phyloP scores from a whole-genome alignment of 768 basidiomycete species.

The Pleurotus eryngii region DNA sequence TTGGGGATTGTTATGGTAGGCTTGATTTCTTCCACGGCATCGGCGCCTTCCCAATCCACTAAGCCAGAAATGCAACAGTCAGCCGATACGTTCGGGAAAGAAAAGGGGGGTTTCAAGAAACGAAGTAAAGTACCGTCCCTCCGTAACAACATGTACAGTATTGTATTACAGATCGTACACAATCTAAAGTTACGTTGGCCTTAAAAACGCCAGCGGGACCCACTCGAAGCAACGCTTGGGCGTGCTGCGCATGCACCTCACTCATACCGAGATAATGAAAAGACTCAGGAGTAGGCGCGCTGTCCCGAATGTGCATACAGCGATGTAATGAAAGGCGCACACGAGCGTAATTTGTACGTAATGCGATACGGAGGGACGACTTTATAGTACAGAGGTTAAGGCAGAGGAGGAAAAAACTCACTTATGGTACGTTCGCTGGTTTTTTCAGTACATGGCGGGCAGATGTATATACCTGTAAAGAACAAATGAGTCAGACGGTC shows the following conservation, averaged over 20 bases:
- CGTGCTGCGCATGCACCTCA: slow-evolving; percentile 17
- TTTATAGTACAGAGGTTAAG: not conserved
- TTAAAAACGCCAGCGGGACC: not conserved
- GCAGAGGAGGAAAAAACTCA: slow-evolving; percentile 50
- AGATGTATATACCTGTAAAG: slow-evolving; percentile 53
- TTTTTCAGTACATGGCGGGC: slow-evolving; percentile 49
- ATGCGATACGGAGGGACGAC: slow-evolving; percentile 1
- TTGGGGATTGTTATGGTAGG: slow-evolving; percentile 15
- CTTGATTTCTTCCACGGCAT: slow-evolving; percentile 47
- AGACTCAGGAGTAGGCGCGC: slow-evolving; percentile 19
- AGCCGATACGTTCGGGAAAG: slow-evolving; percentile 4
- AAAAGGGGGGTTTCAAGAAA: too few species aligned
- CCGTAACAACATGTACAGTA: slow-evolving; percentile 2
- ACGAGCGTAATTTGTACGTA: slow-evolving; percentile 16
- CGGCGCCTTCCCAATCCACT: slow-evolving; percentile 76
- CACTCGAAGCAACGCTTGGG: not conserved
- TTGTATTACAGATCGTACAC: slow-evolving; percentile 9
- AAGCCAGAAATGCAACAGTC: slow-evolving; percentile 22
- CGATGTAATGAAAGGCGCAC: slow-evolving; percentile 13
- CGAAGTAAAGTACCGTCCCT: too few species aligned
- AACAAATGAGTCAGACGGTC: slow-evolving; percentile 6
- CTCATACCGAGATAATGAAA: slow-evolving; percentile 30
- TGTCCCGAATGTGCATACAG: slow-evolving; percentile 14
- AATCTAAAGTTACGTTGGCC: not conserved
- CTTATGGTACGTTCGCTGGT: slow-evolving; percentile 68